phyloP scores from a whole-genome alignment of 805 yeast species.

The Starmerella roubikii region DNA sequence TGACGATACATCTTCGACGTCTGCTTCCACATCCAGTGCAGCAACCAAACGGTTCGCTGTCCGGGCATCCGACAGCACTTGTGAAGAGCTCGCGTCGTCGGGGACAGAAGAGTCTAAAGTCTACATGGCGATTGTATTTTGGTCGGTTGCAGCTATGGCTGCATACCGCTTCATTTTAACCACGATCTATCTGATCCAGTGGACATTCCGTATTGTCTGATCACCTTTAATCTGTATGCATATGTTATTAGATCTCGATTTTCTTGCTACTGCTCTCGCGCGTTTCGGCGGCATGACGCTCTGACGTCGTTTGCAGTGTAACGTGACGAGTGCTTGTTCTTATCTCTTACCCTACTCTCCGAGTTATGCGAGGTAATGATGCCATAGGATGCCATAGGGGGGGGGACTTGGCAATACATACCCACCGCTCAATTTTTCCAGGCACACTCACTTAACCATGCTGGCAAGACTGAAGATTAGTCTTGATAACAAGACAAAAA shows the following conservation, averaged over 20 bases:
- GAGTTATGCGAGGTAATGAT: neutral
- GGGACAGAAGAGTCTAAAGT: constrained; percentile 25
- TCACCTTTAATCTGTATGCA: too few relatives aligned
- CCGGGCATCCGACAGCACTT: constrained; percentile 7
- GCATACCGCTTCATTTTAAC: constrained; percentile 71
- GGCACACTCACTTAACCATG: constrained; percentile 1
- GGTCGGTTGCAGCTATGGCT: constrained; percentile 90
- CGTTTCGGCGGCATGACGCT: too few relatives aligned
- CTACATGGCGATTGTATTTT: constrained; percentile 71
- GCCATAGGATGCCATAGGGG: neutral
- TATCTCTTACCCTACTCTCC: too few relatives aligned
- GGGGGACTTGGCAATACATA: neutral
- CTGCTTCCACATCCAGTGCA: constrained; percentile 12
- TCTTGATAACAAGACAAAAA: constrained; percentile 1
- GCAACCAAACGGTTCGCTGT: neutral
- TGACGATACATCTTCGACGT: constrained; percentile 23
- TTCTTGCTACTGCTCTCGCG: too few relatives aligned
- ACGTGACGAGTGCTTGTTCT: too few relatives aligned
- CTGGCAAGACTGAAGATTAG: constrained; percentile 1
- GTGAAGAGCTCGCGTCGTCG: constrained; percentile 26
- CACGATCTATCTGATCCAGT: constrained; percentile 37
- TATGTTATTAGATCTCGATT: too few relatives aligned
- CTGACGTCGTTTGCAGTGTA: too few relatives aligned
- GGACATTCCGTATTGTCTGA: constrained; percentile 23
- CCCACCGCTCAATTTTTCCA: neutral